Percentiles rank a stretch among this genome's conserved stretches.
Evolutionary conservation across 139 green algal species (phyloP).

Genomic region (Spirogloea muscicola): DNA sequence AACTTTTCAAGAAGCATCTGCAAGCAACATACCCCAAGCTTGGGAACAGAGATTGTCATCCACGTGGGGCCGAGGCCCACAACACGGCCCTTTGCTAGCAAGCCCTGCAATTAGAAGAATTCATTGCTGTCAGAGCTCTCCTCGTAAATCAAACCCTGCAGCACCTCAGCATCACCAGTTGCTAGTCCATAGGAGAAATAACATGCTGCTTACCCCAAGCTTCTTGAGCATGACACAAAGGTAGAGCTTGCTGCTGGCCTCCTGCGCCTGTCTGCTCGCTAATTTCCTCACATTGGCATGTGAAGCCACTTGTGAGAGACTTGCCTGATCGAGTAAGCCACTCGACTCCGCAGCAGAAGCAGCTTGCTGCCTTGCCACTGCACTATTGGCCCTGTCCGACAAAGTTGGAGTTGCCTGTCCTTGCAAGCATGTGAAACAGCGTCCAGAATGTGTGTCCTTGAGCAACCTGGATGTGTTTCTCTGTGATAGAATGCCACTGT

Average conservation of each 20-base stretch:
- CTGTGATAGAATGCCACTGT: neutral
- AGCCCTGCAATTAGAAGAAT: constrained; percentile 4
- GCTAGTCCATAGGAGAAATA: neutral
- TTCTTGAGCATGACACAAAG: constrained; percentile 68
- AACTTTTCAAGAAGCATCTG: too few species aligned
- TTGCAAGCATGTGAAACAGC: neutral
- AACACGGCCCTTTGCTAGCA: constrained; percentile 56
- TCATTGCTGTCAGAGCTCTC: too few species aligned
- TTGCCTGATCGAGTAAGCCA: constrained; percentile 31
- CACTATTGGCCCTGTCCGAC: neutral
- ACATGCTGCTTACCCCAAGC: constrained; percentile 37
- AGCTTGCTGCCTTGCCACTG: neutral
- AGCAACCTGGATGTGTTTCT: constrained; percentile 10
- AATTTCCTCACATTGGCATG: constrained; percentile 82
- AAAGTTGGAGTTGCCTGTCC: neutral
- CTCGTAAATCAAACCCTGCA: too few species aligned
- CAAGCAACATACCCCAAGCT: constrained; percentile 23
- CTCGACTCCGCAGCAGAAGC: constrained; percentile 7
- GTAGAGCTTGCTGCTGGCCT: constrained; percentile 69
- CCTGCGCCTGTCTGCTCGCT: constrained; percentile 56
- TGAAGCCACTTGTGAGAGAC: constrained; percentile 53
- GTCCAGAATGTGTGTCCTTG: neutral
- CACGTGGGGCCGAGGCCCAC: constrained; percentile 65
- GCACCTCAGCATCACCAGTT: neutral
- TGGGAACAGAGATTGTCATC: constrained; percentile 71